These are phyloP conservation scores for Aspergillus nomiae DNA, from an alignment of 2,329 filamentous ascomycete genomes.

Conservation along the genomic window DNA sequence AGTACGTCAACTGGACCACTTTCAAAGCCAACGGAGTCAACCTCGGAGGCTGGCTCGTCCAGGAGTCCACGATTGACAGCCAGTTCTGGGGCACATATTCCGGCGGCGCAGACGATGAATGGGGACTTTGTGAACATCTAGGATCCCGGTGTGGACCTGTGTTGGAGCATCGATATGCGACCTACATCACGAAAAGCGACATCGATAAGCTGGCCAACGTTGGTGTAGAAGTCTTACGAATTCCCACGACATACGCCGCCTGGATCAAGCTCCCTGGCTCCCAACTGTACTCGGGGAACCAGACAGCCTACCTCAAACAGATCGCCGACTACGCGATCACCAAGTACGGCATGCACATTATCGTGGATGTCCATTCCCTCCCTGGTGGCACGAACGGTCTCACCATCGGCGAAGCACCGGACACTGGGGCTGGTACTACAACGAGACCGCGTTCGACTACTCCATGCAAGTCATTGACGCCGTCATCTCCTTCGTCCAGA, in stretches of 20 bases:
- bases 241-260: slow-evolving; percentile 21
- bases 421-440: slow-evolving; percentile 29
- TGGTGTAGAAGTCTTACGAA: slow-evolving; percentile 17
- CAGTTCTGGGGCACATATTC: slow-evolving; percentile 24
- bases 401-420: slow-evolving; percentile 27
- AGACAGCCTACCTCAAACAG: slow-evolving; percentile 19
- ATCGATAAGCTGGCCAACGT: slow-evolving; percentile 16
- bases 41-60: slow-evolving; percentile 28
- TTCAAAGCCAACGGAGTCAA: slow-evolving; percentile 17
- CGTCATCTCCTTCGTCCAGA: slow-evolving; percentile 22
- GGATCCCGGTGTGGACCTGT: slow-evolving; percentile 15
- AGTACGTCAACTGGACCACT: slow-evolving; percentile 24
- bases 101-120: slow-evolving; percentile 26
- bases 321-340: slow-evolving; percentile 27
- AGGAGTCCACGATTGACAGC: slow-evolving; percentile 29
- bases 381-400: slow-evolving; percentile 30
- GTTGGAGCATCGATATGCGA: slow-evolving; percentile 20
- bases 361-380: slow-evolving; percentile 30
- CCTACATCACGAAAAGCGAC: slow-evolving; percentile 18
- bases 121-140: slow-evolving; percentile 20
- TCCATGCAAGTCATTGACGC: slow-evolving; percentile 24
- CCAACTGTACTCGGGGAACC: slow-evolving; percentile 26
- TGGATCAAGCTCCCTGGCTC: slow-evolving; percentile 28
- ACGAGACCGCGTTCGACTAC: slow-evolving; percentile 25
- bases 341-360: slow-evolving; percentile 27